These are phyloP conservation scores for Daldinia grandis DNA, from an alignment of 495 filamentous ascomycete species.

Conservation along the genomic window DNA sequence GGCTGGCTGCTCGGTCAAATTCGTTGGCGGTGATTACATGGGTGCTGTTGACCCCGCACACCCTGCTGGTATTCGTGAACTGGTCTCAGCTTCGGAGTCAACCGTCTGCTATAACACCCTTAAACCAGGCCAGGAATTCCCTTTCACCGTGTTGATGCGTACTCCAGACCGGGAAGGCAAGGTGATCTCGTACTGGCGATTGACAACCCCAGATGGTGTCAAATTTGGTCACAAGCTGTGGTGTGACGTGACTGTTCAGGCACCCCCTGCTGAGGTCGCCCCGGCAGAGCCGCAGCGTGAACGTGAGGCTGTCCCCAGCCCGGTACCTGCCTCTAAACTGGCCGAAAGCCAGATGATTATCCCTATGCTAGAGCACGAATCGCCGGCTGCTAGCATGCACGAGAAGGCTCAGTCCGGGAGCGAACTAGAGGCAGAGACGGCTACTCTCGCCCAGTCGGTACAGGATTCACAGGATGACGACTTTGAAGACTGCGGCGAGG, in stretches of 20 bases:
- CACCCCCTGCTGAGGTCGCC: constrained; percentile 35
- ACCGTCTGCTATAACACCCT: constrained; percentile 76
- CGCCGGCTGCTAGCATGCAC: constrained; percentile 80
- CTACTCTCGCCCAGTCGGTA: constrained; percentile 43
- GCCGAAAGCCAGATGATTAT: constrained; percentile 86
- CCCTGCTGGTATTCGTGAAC: constrained; percentile 74
- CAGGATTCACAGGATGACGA: constrained; percentile 64
- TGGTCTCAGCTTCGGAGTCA: constrained; percentile 79
- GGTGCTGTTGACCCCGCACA: constrained; percentile 81
- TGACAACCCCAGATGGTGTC: constrained; percentile 80
- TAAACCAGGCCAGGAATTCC: constrained; percentile 72
- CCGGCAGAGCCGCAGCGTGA: constrained; percentile 21
- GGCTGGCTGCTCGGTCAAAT: constrained; percentile 86
- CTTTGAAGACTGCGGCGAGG: constrained; percentile 66
- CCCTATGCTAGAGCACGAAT: constrained; percentile 95
- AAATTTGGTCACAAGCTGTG: constrained; percentile 93
- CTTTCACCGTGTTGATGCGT: constrained; percentile 86
- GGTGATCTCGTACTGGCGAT: constrained; percentile 93
- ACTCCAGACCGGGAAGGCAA: constrained; percentile 76
- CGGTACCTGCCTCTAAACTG: constrained; percentile 6
- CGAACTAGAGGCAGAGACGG: constrained; percentile 39
- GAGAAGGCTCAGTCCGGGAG: constrained; percentile 54
- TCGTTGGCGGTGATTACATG: constrained; percentile 94
- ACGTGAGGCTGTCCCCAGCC: constrained; percentile 19
- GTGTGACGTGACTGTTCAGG: constrained; percentile 84